Evolutionary conservation across 345 rosid genomes (phyloP).

Genomic region (Syzygium jambos): DNA sequence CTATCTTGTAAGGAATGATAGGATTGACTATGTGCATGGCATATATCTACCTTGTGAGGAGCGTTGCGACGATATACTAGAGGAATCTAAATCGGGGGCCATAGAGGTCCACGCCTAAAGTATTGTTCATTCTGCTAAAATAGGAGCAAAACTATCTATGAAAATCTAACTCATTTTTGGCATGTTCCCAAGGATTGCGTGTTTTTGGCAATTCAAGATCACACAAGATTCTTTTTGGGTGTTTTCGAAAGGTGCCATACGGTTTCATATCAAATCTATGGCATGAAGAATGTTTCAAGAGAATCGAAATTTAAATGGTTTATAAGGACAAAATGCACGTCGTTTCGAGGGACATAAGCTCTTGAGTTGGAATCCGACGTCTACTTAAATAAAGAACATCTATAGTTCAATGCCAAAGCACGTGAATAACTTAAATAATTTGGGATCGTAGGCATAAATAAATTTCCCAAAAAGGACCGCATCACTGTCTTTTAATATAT

Average conservation of each 20-base stretch:
- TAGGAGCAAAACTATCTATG: background rate
- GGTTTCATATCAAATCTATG: background rate
- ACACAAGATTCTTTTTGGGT: background rate
- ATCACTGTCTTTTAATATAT: background rate
- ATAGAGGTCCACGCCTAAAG: background rate
- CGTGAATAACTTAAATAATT: background rate
- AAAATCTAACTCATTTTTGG: background rate
- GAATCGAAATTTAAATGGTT: background rate
- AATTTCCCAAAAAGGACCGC: background rate
- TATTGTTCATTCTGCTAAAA: background rate
- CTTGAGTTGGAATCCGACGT: background rate
- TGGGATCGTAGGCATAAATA: background rate
- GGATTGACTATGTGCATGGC: background rate
- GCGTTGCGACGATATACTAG: background rate
- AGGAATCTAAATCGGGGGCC: background rate
- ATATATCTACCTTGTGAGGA: background rate
- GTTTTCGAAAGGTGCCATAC: background rate
- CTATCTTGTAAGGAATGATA: background rate
- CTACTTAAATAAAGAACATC: too few relatives aligned
- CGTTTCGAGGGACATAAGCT: accelerated
- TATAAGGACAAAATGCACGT: background rate
- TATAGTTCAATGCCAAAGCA: background rate
- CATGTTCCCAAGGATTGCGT: background rate
- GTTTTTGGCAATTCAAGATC: background rate
- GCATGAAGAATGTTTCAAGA: background rate